A percentile compares a stretch with the other conserved stretches of the same genome.
These are phyloP conservation scores for Cordia subcordata DNA, from an alignment of 257 asterid genomes.

Conservation along the genomic window DNA sequence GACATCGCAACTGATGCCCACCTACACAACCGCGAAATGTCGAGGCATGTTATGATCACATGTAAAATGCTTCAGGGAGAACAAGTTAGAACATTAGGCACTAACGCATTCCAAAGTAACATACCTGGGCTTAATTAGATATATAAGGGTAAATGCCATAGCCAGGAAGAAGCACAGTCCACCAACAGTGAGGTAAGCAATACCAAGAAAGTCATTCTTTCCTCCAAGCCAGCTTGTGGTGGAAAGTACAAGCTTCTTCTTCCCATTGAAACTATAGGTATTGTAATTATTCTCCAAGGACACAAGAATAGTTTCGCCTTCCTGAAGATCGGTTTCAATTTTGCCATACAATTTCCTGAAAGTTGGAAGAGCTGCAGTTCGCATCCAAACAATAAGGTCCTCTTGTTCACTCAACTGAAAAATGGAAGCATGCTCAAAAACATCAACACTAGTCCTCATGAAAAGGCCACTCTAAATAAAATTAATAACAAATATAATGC, in stretches of 20 bases:
- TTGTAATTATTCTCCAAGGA: conserved; percentile 11
- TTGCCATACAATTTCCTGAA: conserved; percentile 17
- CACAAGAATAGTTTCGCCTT: not conserved
- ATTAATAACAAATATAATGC: not conserved
- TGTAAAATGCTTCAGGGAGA: too few relatives aligned
- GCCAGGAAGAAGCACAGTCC: conserved; percentile 13
- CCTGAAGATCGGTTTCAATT: conserved; percentile 10
- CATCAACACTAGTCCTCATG: not conserved
- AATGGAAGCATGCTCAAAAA: not conserved
- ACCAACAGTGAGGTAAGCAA: conserved; percentile 16
- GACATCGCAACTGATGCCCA: too few relatives aligned
- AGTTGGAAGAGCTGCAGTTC: conserved; percentile 19
- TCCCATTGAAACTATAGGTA: conserved; percentile 17
- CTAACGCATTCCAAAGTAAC: not conserved
- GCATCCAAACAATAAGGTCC: conserved; percentile 17
- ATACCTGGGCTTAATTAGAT: conserved; percentile 15
- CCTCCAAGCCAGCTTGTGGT: conserved; percentile 18
- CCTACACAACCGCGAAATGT: too few relatives aligned
- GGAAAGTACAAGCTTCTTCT: conserved; percentile 14
- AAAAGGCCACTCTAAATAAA: not conserved
- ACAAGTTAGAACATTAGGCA: not conserved
- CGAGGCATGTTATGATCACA: too few relatives aligned
- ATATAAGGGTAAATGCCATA: conserved; percentile 9
- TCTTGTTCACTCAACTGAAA: conserved; percentile 13
- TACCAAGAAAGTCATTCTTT: conserved; percentile 14